These are phyloP conservation scores for Collybia sp. DNA, from an alignment of 768 basidiomycete species.

Conservation along the genomic window DNA sequence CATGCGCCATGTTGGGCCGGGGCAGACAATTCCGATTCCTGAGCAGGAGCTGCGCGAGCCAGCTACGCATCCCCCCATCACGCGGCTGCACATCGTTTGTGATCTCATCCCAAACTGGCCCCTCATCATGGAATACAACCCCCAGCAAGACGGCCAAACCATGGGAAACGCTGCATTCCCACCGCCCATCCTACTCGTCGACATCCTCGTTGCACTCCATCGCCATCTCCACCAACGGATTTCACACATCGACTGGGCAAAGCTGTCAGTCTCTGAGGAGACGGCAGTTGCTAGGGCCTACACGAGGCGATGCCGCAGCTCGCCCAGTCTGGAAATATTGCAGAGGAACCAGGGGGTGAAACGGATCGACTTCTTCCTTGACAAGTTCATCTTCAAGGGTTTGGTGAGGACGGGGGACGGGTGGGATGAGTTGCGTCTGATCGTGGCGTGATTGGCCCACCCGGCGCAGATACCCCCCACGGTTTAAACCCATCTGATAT, in stretches of 20 bases:
- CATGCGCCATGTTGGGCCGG: constrained; percentile 29
- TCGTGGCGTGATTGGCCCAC: constrained; percentile 5
- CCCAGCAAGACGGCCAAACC: constrained; percentile 10
- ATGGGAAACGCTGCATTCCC: constrained; percentile 14
- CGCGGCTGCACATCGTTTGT: constrained; percentile 51
- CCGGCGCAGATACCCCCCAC: not conserved
- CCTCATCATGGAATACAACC: constrained; percentile 42
- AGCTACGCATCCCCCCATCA: constrained; percentile 53
- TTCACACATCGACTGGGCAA: constrained; percentile 33
- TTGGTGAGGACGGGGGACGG: constrained; percentile 33
- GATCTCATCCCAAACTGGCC: constrained; percentile 60
- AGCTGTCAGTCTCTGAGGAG: constrained; percentile 23
- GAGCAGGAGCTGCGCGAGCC: constrained; percentile 42
- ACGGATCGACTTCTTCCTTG: constrained; percentile 54
- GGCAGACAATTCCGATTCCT: constrained; percentile 32
- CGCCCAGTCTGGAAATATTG: constrained; percentile 22
- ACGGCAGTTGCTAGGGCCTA: constrained; percentile 30
- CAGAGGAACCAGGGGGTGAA: constrained; percentile 50
- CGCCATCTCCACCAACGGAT: constrained; percentile 39
- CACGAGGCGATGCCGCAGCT: constrained; percentile 28
- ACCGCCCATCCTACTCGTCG: constrained; percentile 52
- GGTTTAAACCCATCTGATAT: too few species aligned
- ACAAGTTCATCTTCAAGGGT: constrained; percentile 43
- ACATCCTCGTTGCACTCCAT: constrained; percentile 51
- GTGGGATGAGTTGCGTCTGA: constrained; percentile 30